These are phyloP conservation scores for Schizonepeta tenuifolia DNA, from an alignment of 257 asterid species.

Conservation along the genomic window DNA sequence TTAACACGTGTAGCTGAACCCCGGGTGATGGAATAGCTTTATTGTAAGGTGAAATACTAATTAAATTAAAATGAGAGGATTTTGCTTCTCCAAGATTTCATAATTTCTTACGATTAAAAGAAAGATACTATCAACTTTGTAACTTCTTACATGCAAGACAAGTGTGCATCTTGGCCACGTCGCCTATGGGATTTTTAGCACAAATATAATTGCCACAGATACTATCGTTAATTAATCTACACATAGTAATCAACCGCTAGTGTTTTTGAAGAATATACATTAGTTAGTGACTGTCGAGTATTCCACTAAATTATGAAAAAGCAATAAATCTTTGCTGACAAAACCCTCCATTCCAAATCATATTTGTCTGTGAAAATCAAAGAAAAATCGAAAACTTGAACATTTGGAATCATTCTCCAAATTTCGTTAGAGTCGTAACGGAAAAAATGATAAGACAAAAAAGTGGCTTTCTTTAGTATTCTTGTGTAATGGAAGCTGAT, in stretches of 20 bases:
- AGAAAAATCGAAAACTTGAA: not conserved
- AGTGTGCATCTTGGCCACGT: constrained; percentile 17
- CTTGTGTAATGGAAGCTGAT: constrained; percentile 11
- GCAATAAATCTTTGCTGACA: constrained; percentile 18
- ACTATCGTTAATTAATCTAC: too few relatives aligned
- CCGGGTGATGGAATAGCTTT: too few relatives aligned
- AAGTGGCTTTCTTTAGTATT: constrained; percentile 20
- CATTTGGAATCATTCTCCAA: not conserved
- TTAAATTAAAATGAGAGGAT: too few relatives aligned
- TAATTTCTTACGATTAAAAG: too few relatives aligned
- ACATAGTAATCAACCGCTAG: too few relatives aligned
- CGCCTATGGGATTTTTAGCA: not conserved
- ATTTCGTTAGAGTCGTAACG: constrained; percentile 22
- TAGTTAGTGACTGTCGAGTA: constrained; percentile 48
- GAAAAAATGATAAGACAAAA: constrained; percentile 21
- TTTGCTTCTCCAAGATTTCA: too few relatives aligned
- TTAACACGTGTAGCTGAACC: too few relatives aligned
- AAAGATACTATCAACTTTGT: too few relatives aligned
- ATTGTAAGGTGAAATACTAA: too few relatives aligned
- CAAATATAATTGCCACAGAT: not conserved
- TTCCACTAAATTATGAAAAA: constrained; percentile 41
- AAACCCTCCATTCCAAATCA: not conserved
- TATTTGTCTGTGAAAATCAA: not conserved
- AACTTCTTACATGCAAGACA: constrained; percentile 10
- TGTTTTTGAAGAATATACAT: too few relatives aligned